Evolutionary conservation across 2,329 filamentous ascomycete species (phyloP).

Genomic region (Fusarium nelsonii): DNA sequence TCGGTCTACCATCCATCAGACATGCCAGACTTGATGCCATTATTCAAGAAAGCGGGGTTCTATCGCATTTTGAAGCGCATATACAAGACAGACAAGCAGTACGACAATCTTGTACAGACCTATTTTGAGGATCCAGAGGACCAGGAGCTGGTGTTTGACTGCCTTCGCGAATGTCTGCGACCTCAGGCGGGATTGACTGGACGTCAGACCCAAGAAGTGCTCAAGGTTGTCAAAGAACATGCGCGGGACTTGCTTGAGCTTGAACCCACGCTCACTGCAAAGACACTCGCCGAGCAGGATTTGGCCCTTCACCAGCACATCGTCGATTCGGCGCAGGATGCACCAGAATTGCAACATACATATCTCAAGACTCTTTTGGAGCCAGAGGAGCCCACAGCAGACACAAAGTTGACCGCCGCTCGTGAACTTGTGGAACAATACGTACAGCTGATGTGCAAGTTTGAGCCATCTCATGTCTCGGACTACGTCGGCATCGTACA

Average conservation of each 20-base stretch:
- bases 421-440: slow-evolving; percentile 83
- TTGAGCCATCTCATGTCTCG: slow-evolving; percentile 83
- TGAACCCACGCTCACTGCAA: slow-evolving; percentile 73
- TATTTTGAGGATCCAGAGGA: slow-evolving; percentile 90
- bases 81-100: slow-evolving; percentile 84
- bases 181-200: slow-evolving; percentile 71
- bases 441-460: slow-evolving; percentile 90
- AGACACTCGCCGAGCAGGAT: slow-evolving; percentile 71
- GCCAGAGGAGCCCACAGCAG: slow-evolving; percentile 56
- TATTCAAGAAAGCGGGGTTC: slow-evolving; percentile 84
- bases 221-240: slow-evolving; percentile 73
- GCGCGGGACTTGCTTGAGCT: slow-evolving; percentile 75
- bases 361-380: slow-evolving; percentile 85
- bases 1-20: slow-evolving; percentile 94
- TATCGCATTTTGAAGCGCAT: slow-evolving; percentile 92
- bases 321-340: slow-evolving; percentile 70
- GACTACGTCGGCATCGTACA: slow-evolving; percentile 84
- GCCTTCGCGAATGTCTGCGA: slow-evolving; percentile 80
- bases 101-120: slow-evolving; percentile 79
- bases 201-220: slow-evolving; percentile 80
- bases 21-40: slow-evolving; percentile 77
- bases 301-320: slow-evolving; percentile 75
- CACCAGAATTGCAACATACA: slow-evolving; percentile 75
- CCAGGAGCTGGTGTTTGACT: slow-evolving; percentile 80
- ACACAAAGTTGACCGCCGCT: slow-evolving; percentile 55